Conservation (phyloP, 371 early-diverging fungal genomes). For the Mucor velutinosus region DNA sequence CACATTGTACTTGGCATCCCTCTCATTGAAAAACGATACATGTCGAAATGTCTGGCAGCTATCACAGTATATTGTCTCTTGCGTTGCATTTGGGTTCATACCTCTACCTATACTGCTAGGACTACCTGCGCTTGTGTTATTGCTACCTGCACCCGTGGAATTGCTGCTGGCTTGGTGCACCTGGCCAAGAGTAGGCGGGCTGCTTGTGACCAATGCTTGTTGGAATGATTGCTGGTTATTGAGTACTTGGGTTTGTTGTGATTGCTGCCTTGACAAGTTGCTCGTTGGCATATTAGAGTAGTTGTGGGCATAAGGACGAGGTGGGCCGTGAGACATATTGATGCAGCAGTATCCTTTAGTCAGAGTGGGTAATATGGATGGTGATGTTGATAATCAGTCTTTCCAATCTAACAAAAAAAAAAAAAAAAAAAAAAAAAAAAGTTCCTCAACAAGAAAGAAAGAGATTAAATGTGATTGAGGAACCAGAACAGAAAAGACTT, state of each 20-base stretch:
- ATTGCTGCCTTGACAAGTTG: background rate
- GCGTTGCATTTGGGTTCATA: slow-evolving; percentile 3
- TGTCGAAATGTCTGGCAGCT: slow-evolving; percentile 30
- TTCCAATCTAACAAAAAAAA: background rate
- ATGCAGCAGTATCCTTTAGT: background rate
- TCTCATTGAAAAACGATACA: slow-evolving; percentile 18
- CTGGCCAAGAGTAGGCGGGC: slow-evolving; percentile 4
- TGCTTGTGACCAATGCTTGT: slow-evolving; percentile 1
- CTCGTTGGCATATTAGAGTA: background rate
- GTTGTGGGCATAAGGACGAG: background rate
- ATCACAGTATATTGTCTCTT: slow-evolving; percentile 27
- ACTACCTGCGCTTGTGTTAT: background rate
- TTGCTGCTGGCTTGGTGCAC: background rate
- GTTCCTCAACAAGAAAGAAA: background rate
- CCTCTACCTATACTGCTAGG: slow-evolving; percentile 2
- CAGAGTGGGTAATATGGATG: background rate
- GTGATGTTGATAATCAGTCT: background rate
- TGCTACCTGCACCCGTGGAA: background rate
- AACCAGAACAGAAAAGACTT: background rate
- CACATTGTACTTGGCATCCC: slow-evolving; percentile 23
- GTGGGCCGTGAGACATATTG: background rate
- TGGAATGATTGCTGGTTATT: slow-evolving; percentile 4
- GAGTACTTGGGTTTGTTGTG: slow-evolving; percentile 8
- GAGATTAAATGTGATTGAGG: background rate
- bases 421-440: no score